Conservation (phyloP, 371 early-diverging fungal species). For the Mortierella sp. region DNA sequence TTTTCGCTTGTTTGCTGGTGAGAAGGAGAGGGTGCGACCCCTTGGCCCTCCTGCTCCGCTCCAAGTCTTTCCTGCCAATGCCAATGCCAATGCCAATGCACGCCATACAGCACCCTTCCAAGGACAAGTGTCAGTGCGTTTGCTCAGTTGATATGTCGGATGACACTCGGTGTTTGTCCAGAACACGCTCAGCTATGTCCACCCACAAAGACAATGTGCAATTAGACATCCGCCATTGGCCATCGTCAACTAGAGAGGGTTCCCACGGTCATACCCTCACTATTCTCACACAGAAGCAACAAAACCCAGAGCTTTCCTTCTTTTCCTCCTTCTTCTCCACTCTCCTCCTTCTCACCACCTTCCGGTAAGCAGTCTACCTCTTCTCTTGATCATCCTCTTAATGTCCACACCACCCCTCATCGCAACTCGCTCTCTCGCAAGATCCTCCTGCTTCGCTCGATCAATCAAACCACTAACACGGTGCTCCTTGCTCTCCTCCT, state of each 20-base stretch:
- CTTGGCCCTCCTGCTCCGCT: not conserved
- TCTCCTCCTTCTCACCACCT: not conserved
- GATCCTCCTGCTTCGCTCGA: not conserved
- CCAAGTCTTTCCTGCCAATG: not conserved
- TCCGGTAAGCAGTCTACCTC: not conserved
- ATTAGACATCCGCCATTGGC: not conserved
- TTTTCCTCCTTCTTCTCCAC: conserved; percentile 1
- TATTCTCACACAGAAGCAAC: not conserved
- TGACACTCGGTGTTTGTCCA: too few relatives aligned
- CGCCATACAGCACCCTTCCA: not conserved
- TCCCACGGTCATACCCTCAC: not conserved
- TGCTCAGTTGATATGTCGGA: too few relatives aligned
- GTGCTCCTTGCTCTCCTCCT: not conserved
- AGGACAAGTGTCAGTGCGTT: not conserved
- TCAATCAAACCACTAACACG: not conserved
- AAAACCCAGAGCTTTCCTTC: not conserved
- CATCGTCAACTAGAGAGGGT: not conserved
- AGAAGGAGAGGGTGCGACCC: not conserved
- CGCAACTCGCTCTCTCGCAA: not conserved
- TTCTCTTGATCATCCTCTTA: not conserved
- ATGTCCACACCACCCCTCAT: not conserved
- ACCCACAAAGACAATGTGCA: not conserved
- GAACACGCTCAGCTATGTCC: too few relatives aligned
- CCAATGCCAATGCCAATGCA: not conserved
- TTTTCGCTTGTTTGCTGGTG: not conserved